These are phyloP conservation scores for Saitozyma podzolica DNA, from an alignment of 768 basidiomycete genomes.

Conservation along the genomic window DNA sequence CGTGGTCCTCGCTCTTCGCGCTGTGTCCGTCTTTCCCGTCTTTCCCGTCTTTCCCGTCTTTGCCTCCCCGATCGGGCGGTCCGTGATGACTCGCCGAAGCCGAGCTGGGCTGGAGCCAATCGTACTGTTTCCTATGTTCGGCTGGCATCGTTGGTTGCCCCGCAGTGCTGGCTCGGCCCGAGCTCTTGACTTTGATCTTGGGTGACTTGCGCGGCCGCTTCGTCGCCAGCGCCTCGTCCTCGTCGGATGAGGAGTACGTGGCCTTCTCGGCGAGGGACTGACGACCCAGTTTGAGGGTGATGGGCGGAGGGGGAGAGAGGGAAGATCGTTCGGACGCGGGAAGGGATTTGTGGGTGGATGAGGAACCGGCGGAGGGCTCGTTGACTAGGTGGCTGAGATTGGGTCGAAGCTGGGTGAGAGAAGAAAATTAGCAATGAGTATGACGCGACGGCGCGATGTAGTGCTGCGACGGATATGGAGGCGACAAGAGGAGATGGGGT, in stretches of 20 bases:
- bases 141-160: constrained; percentile 8
- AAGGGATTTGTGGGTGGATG: background rate
- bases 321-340: constrained; percentile 37
- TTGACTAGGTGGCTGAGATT: constrained; percentile 24
- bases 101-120: constrained; percentile 37
- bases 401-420: constrained; percentile 30
- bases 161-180: background rate
- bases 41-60: background rate
- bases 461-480: background rate
- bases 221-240: constrained; percentile 3
- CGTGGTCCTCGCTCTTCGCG: background rate
- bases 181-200: constrained; percentile 3
- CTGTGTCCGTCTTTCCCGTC: background rate
- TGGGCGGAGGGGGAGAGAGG: constrained; percentile 42
- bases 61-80: constrained; percentile 23
- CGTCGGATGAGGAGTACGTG: constrained; percentile 21
- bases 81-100: constrained; percentile 40
- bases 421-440: background rate
- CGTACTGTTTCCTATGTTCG: constrained; percentile 35
- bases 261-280: constrained; percentile 15
- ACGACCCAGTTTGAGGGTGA: constrained; percentile 37
- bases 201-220: constrained; percentile 1
- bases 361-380: background rate
- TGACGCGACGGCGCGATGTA: background rate
- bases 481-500: background rate